Base-by-base conservation (phyloP, 306 rosid genomes). In the Inga laurina region DNA sequence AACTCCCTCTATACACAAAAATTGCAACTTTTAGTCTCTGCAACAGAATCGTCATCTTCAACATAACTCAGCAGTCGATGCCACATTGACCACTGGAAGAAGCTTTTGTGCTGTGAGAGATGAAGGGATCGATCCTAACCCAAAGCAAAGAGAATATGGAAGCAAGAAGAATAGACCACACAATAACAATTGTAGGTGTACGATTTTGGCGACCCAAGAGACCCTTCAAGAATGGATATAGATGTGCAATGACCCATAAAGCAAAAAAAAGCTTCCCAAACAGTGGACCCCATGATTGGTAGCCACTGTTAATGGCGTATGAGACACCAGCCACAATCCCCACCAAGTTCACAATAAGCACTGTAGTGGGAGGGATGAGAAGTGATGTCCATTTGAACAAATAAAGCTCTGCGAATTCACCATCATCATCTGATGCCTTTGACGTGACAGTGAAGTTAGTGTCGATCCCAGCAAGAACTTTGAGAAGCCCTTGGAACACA, bases 261-360 rank as follows among this genome's bases (percentile, higher is more conserved):
- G 98, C 97, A 16, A 94, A 94, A 87, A 94, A 94, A 24, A 92
- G 89, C 81, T 91, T 94, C 2, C 98, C 98, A 19, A 94, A 92
- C 10, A 94, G 88, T 13, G 98, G 98, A 77, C 98, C 98, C 98
- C 98, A 94, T 54, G 98, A 94, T 74, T 94, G 97, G 90, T 94
- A 94, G 12, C 98, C 98, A 48, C 98, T 92, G 87, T 94, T 91
- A 61, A 94, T 85, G 71, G 98, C 98, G 39, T 84, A 90, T 32
- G 98, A 92, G n/a, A 94, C 97, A 62, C 98, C 97, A 2, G 98
- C 98, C 79, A 94, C 98, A 22, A 94, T 89, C 37, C 98, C 98
- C 61, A 94, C 88, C 82, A 94, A 80, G 81, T 94, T 94, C 75
- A 94, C 81, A 32, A 94, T 84, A 73, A 94, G 97, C 57, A 94